Evolutionary conservation across 1,284 basidiomycete species (phyloP).

Genomic region (Irpex sp.): DNA sequence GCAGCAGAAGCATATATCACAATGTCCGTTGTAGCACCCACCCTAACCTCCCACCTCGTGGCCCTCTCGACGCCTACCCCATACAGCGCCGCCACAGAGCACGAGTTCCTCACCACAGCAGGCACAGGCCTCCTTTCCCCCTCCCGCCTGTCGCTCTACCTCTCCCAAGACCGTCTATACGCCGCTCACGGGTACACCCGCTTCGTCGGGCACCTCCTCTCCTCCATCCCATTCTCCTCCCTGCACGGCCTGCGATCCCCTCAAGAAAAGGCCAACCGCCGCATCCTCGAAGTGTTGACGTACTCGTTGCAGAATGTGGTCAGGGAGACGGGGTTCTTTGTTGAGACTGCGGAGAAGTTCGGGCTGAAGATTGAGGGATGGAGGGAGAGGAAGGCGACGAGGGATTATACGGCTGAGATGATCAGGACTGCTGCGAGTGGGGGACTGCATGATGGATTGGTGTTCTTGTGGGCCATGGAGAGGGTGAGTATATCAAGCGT

Average conservation of each 20-base stretch:
- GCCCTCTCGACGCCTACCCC: slow-evolving; percentile 29
- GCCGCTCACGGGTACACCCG: slow-evolving; percentile 62
- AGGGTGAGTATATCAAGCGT: slow-evolving; percentile 48
- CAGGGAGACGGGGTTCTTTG: slow-evolving; percentile 60
- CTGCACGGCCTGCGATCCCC: slow-evolving; percentile 27
- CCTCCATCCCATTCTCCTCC: slow-evolving; percentile 44
- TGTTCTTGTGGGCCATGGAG: slow-evolving; percentile 78
- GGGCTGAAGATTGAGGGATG: slow-evolving; percentile 42
- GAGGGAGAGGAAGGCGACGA: slow-evolving; percentile 54
- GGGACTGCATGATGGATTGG: slow-evolving; percentile 55
- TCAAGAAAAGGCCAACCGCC: slow-evolving; percentile 33
- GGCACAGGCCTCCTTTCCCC: slow-evolving; percentile 43
- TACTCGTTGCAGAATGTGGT: slow-evolving; percentile 51
- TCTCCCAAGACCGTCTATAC: slow-evolving; percentile 65
- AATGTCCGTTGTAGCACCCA: neutral
- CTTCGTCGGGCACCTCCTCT: slow-evolving; percentile 53
- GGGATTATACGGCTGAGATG: slow-evolving; percentile 70
- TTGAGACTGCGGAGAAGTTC: slow-evolving; percentile 39
- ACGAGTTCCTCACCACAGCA: slow-evolving; percentile 52
- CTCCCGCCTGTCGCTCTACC: slow-evolving; percentile 48
- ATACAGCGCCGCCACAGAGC: slow-evolving; percentile 44
- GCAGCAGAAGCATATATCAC: neutral
- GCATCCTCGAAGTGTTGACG: slow-evolving; percentile 44
- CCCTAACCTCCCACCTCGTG: slow-evolving; percentile 29
- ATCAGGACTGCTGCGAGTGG: slow-evolving; percentile 40